Evolutionary conservation across 768 basidiomycete species (phyloP).

Genomic region (Lactarius tabidus): DNA sequence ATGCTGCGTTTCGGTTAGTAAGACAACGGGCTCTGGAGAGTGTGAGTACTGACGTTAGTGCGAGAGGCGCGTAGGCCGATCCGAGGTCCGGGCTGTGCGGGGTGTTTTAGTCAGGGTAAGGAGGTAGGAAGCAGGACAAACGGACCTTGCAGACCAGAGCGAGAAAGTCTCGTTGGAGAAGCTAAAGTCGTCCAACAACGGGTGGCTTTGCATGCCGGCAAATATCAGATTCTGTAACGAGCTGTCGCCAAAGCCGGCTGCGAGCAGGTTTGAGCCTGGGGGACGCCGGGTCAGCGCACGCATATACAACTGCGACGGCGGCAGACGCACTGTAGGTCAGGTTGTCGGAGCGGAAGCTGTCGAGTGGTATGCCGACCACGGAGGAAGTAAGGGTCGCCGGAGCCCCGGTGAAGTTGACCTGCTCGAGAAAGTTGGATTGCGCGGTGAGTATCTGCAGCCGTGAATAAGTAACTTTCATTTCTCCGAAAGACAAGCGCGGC

Average conservation of each 20-base stretch:
- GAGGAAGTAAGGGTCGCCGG: not conserved
- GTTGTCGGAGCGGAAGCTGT: conserved; percentile 13
- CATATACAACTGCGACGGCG: not conserved
- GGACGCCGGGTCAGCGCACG: not conserved
- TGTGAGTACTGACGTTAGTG: conserved; percentile 6
- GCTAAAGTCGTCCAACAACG: not conserved
- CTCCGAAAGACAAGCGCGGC: too few relatives aligned
- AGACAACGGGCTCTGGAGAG: too few relatives aligned
- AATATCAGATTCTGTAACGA: not conserved
- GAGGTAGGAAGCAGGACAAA: not conserved
- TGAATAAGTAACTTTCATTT: not conserved
- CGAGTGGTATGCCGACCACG: conserved; percentile 17
- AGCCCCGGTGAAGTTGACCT: not conserved
- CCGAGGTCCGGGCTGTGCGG: conserved; percentile 19
- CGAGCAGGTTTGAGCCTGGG: conserved; percentile 23
- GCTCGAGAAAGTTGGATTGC: conserved; percentile 17
- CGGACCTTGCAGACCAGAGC: conserved; percentile 1
- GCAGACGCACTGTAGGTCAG: conserved; percentile 7
- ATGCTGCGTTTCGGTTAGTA: not conserved
- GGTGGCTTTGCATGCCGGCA: not conserved
- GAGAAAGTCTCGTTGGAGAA: not conserved
- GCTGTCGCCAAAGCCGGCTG: conserved; percentile 2
- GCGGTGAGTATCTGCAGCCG: conserved; percentile 8
- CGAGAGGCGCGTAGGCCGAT: conserved; percentile 16
- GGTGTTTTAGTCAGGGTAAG: not conserved